These are phyloP conservation scores for Westerdykella ornata DNA, from an alignment of 2,329 filamentous ascomycete genomes.

Conservation along the genomic window DNA sequence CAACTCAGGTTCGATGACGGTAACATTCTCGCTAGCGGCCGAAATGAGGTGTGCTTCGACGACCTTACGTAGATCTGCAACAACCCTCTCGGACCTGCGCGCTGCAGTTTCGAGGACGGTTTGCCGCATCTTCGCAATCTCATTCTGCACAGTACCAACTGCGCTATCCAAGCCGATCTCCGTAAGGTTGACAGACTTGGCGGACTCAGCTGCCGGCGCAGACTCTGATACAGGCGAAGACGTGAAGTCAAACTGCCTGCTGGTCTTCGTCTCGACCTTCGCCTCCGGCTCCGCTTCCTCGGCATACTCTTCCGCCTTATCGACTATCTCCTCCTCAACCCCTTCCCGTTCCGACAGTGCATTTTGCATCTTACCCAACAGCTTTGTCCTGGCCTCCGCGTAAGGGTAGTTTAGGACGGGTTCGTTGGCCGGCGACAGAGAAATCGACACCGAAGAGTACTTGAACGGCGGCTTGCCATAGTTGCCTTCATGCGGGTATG, in stretches of 20 bases:
- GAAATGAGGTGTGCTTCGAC: background rate
- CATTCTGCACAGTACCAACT: background rate
- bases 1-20: background rate
- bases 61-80: background rate
- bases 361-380: conserved; percentile 20
- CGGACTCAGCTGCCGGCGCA: background rate
- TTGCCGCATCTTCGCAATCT: background rate
- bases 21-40: background rate
- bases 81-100: conserved; percentile 5
- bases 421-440: conserved; percentile 2
- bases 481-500: conserved; percentile 23
- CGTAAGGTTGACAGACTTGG: conserved; percentile 1
- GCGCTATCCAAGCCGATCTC: conserved; percentile 5
- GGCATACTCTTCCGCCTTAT: conserved; percentile 5
- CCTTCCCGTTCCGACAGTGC: conserved; percentile 17
- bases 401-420: conserved; percentile 19
- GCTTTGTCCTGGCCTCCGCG: conserved; percentile 13
- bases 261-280: conserved; percentile 18
- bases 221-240: conserved; percentile 6
- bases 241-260: conserved; percentile 34
- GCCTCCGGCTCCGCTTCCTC: conserved; percentile 9
- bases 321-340: conserved; percentile 13
- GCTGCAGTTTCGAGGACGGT: conserved; percentile 11
- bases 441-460: background rate
- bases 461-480: conserved; percentile 16